Percentiles rank a stretch among this genome's conserved stretches.
phyloP scores from a whole-genome alignment of 192 early-diverging fungal species.

The Coemansia sp. region DNA sequence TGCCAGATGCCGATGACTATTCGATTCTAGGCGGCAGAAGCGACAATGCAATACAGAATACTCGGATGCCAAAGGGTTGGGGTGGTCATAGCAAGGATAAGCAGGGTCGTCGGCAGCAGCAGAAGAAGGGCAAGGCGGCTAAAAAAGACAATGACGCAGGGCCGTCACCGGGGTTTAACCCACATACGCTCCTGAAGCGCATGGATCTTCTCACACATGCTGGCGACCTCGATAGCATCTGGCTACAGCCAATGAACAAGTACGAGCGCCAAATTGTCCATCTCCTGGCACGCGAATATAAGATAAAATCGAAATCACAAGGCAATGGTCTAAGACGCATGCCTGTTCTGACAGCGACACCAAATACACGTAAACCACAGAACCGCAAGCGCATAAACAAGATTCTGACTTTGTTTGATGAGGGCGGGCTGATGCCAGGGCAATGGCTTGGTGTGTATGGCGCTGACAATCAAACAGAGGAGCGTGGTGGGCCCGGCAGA shows the following conservation, averaged over 20 bases:
- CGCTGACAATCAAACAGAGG: not conserved
- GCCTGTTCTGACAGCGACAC: slow-evolving; percentile 34
- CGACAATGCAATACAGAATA: slow-evolving; percentile 10
- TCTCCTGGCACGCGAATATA: slow-evolving; percentile 42
- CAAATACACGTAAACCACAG: slow-evolving; percentile 17
- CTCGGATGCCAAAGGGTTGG: not conserved
- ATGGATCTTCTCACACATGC: slow-evolving; percentile 30
- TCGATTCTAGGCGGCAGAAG: not conserved
- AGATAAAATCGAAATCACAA: slow-evolving; percentile 48
- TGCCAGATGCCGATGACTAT: slow-evolving; percentile 6
- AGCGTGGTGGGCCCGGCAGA: slow-evolving; percentile 10
- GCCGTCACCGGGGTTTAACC: slow-evolving; percentile 33
- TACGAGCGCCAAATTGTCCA: slow-evolving; percentile 48
- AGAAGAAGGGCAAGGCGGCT: not conserved
- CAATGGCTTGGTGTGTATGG: slow-evolving; percentile 18
- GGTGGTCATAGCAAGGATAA: slow-evolving; percentile 20
- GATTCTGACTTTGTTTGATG: slow-evolving; percentile 31
- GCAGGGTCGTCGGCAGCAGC: slow-evolving; percentile 2
- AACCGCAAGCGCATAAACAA: slow-evolving; percentile 37
- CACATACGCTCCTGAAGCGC: slow-evolving; percentile 27
- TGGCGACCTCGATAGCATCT: slow-evolving; percentile 39
- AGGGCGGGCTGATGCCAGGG: slow-evolving; percentile 32
- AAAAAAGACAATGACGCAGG: slow-evolving; percentile 5
- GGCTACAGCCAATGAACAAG: slow-evolving; percentile 50
- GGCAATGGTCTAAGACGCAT: slow-evolving; percentile 31